Percentiles rank a stretch among this genome's conserved stretches.
Conservation (phyloP, 257 asterid species). For the Fraxinus excelsior region DNA sequence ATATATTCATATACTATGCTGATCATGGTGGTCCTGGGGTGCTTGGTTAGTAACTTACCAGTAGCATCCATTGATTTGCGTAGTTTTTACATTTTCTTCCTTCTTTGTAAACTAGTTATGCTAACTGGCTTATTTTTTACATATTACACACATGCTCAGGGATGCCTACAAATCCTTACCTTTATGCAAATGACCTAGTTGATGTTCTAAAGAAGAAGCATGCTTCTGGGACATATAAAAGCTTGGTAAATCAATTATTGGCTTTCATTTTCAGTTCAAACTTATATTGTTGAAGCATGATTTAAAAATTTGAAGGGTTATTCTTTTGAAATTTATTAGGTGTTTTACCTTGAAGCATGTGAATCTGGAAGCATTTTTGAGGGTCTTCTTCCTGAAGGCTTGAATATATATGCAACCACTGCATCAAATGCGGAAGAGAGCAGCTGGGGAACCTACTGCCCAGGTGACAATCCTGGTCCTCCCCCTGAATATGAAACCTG, state of each 20-base stretch:
- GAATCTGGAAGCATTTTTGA: slow-evolving; percentile 97
- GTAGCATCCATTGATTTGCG: background rate
- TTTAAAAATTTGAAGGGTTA: slow-evolving; percentile 14
- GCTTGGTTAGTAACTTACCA: slow-evolving; percentile 59
- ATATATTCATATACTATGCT: slow-evolving; percentile 76
- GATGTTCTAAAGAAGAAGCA: slow-evolving; percentile 67
- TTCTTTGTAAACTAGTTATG: background rate
- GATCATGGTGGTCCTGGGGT: slow-evolving; percentile 99
- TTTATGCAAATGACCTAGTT: slow-evolving; percentile 75
- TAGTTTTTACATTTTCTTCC: slow-evolving; percentile 4
- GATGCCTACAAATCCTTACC: slow-evolving; percentile 76
- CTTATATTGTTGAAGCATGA: slow-evolving; percentile 6
- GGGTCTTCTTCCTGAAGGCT: slow-evolving; percentile 84
- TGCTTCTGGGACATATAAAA: slow-evolving; percentile 84
- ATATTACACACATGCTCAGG: slow-evolving; percentile 48
- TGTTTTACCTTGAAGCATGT: slow-evolving; percentile 90
- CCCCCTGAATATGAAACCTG: slow-evolving; percentile 88
- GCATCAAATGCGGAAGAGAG: slow-evolving; percentile 95
- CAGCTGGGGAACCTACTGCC: slow-evolving; percentile 99
- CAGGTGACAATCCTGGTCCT: slow-evolving; percentile 84
- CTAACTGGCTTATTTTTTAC: slow-evolving; percentile 12
- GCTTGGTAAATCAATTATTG: slow-evolving; percentile 57
- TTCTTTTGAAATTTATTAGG: slow-evolving; percentile 43
- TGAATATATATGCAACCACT: slow-evolving; percentile 91
- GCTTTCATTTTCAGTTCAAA: slow-evolving; percentile 3